Percentiles rank a stretch among this genome's conserved stretches.
Evolutionary conservation across 2,329 filamentous ascomycete genomes (phyloP).

Genomic region (Calonectria ilicicola): DNA sequence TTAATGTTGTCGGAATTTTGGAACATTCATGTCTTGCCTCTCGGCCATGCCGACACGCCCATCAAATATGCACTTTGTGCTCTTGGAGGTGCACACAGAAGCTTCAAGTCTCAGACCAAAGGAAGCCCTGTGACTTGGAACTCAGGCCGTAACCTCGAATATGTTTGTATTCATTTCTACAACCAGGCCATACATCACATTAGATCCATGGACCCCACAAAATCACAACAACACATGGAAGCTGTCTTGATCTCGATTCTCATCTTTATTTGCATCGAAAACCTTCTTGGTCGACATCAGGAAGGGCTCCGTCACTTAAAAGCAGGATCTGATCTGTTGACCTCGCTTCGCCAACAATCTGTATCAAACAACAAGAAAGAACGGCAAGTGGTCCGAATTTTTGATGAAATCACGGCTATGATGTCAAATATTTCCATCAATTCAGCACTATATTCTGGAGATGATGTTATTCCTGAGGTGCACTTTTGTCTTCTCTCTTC

Average conservation of each 20-base stretch:
- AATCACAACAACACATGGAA: background rate
- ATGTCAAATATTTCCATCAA: background rate
- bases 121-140: no score
- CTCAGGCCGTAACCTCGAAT: background rate
- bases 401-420: background rate
- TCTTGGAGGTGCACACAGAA: background rate
- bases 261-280: background rate
- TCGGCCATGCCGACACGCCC: background rate
- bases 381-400: background rate
- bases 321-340: background rate
- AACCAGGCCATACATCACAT: background rate
- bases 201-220: background rate
- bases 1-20: background rate
- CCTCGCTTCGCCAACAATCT: background rate
- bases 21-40: background rate
- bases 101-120: background rate
- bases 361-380: no score
- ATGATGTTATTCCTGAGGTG: background rate
- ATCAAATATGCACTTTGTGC: background rate
- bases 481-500: background rate
- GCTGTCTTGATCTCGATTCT: background rate
- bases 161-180: background rate
- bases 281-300: background rate
- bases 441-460: background rate
- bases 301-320: background rate